Conservation (phyloP, 179 eudicot genomes). For the Spinacia oleracea region DNA sequence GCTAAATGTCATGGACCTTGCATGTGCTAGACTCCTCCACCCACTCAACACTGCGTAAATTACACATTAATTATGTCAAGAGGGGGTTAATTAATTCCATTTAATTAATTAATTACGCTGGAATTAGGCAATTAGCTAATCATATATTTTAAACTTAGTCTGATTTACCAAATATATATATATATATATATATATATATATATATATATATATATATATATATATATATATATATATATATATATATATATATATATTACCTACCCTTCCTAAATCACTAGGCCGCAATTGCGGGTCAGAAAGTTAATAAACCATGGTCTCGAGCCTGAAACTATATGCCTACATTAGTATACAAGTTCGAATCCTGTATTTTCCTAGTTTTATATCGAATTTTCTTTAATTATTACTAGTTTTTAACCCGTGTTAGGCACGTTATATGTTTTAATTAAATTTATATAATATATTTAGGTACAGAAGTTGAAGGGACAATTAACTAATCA, state of each 20-base stretch:
- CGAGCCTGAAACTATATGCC: background rate
- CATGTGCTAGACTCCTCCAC: constrained; percentile 8
- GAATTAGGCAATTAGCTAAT: background rate
- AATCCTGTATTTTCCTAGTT: too few species aligned
- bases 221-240: too few species aligned
- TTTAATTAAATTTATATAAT: too few species aligned
- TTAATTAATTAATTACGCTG: background rate
- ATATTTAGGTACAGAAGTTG: too few species aligned
- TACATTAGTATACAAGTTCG: too few species aligned
- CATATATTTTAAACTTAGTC: constrained; percentile 4
- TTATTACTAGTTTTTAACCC: too few species aligned
- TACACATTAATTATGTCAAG: background rate
- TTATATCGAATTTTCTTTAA: too few species aligned
- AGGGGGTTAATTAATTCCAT: background rate
- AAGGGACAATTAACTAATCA: too few species aligned
- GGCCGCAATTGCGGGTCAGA: background rate
- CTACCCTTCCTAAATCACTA: background rate
- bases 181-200: too few species aligned
- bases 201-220: too few species aligned
- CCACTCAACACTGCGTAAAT: background rate
- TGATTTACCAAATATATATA: background rate
- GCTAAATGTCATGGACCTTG: constrained; percentile 6
- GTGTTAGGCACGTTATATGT: too few species aligned
- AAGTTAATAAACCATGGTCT: background rate
- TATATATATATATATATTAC: too few species aligned